Conservation (phyloP, 2,329 filamentous ascomycete genomes). For the Neoarthrinium moseri region DNA sequence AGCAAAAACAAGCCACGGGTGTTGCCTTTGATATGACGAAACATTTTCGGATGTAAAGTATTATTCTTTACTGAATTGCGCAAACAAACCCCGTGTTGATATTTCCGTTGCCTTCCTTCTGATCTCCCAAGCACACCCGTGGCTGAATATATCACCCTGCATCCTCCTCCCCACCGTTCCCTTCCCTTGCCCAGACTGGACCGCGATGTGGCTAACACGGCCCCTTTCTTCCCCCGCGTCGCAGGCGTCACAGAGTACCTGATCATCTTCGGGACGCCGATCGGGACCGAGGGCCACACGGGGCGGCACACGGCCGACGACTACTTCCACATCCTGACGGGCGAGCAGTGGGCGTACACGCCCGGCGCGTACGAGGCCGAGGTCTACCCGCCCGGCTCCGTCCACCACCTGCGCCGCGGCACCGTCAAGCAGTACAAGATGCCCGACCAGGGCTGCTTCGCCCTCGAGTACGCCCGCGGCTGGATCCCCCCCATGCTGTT, state of each 20-base stretch:
- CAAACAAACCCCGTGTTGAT: conserved; percentile 7
- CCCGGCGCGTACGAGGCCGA: conserved; percentile 67
- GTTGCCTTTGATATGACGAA: conserved; percentile 3
- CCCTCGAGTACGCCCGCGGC: conserved; percentile 79
- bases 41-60: conserved; percentile 5
- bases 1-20: too few species aligned
- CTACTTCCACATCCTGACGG: conserved; percentile 88
- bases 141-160: too few species aligned
- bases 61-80: conserved; percentile 4
- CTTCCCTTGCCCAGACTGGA: too few species aligned
- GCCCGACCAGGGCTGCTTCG: conserved; percentile 73
- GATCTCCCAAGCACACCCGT: neutral
- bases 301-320: conserved; percentile 90
- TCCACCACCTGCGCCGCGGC: conserved; percentile 72
- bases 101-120: conserved; percentile 8
- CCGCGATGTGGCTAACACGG: too few species aligned
- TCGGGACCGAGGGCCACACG: conserved; percentile 85
- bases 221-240: too few species aligned
- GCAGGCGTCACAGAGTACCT: conserved; percentile 80
- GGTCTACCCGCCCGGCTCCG: conserved; percentile 65
- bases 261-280: conserved; percentile 80
- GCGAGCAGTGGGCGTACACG: conserved; percentile 74
- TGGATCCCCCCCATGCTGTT: conserved; percentile 94
- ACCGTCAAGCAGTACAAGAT: conserved; percentile 81
- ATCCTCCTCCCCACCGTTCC: too few species aligned